A percentile compares a stretch with the other conserved stretches of the same genome.
Evolutionary conservation across 164 flowering plant species (phyloP).

Genomic region (Piper longum): DNA sequence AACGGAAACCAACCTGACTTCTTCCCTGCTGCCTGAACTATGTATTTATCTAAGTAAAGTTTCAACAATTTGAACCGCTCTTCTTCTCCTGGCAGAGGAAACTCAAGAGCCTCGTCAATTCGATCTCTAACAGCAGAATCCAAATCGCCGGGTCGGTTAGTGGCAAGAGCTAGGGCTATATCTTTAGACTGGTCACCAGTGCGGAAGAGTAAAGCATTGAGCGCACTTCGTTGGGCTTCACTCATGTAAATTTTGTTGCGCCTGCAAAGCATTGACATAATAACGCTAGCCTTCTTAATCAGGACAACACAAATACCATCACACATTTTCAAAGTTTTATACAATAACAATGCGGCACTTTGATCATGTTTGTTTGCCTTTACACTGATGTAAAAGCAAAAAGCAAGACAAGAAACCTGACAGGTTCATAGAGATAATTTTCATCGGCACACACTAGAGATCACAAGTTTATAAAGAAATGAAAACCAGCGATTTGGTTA

Average conservation of each 20-base stretch:
- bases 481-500: background rate
- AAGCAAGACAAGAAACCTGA: background rate
- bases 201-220: constrained; percentile 86
- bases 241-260: constrained; percentile 96
- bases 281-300: background rate
- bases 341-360: background rate
- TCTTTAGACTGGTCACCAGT: constrained; percentile 98
- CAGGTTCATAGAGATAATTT: too few species aligned
- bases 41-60: constrained; percentile 85
- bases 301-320: background rate
- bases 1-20: constrained; percentile 46
- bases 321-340: background rate
- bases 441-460: too few species aligned
- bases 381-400: background rate
- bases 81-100: constrained; percentile 81
- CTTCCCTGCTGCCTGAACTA: constrained; percentile 54
- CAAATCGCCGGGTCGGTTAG: constrained; percentile 94
- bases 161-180: constrained; percentile 91
- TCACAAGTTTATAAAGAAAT: background rate
- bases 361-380: background rate
- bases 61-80: constrained; percentile 77
- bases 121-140: constrained; percentile 95
- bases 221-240: constrained; percentile 97
- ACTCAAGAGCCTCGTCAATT: constrained; percentile 81
- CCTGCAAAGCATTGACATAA: constrained; percentile 27